A percentile compares a stretch with the other conserved stretches of the same genome.
phyloP scores from a whole-genome alignment of 2,329 filamentous ascomycete genomes.

The Monilinia fructicola region DNA sequence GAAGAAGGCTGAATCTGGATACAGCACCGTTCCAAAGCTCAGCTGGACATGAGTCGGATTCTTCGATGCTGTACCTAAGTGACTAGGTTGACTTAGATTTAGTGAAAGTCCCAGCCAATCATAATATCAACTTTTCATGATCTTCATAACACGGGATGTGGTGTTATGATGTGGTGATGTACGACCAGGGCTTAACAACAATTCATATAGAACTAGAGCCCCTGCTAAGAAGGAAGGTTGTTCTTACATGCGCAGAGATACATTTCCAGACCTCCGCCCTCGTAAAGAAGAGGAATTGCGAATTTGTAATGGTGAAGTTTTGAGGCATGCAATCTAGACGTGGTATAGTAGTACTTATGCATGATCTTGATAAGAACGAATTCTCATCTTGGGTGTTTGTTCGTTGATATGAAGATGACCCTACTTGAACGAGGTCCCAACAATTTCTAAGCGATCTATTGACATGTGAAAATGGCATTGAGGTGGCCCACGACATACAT shows the following conservation, averaged over 20 bases:
- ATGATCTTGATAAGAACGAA: neutral
- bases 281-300: neutral
- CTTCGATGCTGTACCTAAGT: neutral
- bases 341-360: slow-evolving; percentile 6
- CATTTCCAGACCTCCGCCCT: neutral
- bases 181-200: neutral
- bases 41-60: slow-evolving; percentile 12
- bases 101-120: slow-evolving; percentile 1
- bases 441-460: slow-evolving; percentile 12
- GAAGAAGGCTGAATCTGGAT: slow-evolving; percentile 10
- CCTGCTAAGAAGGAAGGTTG: neutral
- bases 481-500: neutral
- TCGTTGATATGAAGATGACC: neutral
- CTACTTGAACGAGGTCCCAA: slow-evolving; percentile 10
- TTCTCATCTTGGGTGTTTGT: neutral
- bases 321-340: neutral
- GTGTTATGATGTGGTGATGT: neutral
- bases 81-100: neutral
- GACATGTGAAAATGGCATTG: neutral
- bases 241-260: neutral
- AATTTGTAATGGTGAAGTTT: neutral
- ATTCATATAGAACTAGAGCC: neutral
- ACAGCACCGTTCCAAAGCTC: neutral
- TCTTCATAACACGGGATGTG: neutral
- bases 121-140: neutral